Evolutionary conservation across 257 asterid genomes (phyloP).

Genomic region (Scutellaria minor): DNA sequence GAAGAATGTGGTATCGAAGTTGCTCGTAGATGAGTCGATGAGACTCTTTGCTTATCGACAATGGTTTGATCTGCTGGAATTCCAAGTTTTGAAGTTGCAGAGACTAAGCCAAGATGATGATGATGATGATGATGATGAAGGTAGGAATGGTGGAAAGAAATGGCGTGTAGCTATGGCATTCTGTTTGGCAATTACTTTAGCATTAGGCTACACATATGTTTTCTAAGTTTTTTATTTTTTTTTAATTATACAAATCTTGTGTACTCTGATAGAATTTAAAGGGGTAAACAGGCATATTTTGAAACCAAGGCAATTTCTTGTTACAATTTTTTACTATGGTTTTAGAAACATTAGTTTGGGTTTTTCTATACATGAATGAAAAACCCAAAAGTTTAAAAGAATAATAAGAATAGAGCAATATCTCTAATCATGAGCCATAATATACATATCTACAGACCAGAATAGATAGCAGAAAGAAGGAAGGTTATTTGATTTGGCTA

Average conservation of each 20-base stretch:
- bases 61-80: slow-evolving; percentile 57
- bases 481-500: not conserved
- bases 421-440: too few relatives aligned
- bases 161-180: slow-evolving; percentile 48
- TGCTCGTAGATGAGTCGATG: slow-evolving; percentile 53
- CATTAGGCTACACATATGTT: slow-evolving; percentile 36
- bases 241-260: not conserved
- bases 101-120: not conserved
- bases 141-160: slow-evolving; percentile 17
- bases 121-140: slow-evolving; percentile 27
- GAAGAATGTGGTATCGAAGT: slow-evolving; percentile 43
- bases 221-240: slow-evolving; percentile 24
- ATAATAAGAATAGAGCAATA: too few relatives aligned
- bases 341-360: too few relatives aligned
- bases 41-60: slow-evolving; percentile 48
- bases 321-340: too few relatives aligned
- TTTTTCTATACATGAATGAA: too few relatives aligned
- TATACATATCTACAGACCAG: too few relatives aligned
- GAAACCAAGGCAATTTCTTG: too few relatives aligned
- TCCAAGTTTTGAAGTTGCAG: slow-evolving; percentile 37
- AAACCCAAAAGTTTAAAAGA: too few relatives aligned
- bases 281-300: not conserved
- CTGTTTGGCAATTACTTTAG: slow-evolving; percentile 54
- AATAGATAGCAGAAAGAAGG: not conserved
- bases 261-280: not conserved